These are phyloP conservation scores for Aspergillus hancockii DNA, from an alignment of 495 filamentous ascomycete species.

Conservation along the genomic window DNA sequence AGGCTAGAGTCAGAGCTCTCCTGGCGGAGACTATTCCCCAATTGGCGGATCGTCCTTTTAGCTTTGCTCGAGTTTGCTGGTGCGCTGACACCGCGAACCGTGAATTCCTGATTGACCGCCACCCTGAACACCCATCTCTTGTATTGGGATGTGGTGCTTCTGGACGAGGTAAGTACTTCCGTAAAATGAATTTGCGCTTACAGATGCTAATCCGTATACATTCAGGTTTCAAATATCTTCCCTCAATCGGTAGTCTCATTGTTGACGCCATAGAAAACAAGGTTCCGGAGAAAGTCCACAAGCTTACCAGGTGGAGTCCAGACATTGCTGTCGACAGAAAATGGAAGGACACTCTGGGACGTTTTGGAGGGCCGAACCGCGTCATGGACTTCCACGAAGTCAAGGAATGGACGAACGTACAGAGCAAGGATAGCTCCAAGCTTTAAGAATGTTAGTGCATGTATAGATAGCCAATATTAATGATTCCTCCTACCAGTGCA, in stretches of 20 bases:
- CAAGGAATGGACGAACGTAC: conserved; percentile 25
- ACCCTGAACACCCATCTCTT: conserved; percentile 34
- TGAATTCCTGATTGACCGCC: conserved; percentile 42
- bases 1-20: conserved; percentile 38
- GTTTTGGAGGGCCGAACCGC: conserved; percentile 36
- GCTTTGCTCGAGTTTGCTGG: conserved; percentile 50
- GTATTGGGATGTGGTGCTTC: conserved; percentile 44
- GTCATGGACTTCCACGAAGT: conserved; percentile 45
- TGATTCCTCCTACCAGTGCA: too few species aligned
- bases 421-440: conserved; percentile 20
- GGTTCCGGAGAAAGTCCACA: conserved; percentile 28
- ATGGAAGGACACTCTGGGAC: conserved; percentile 41
- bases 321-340: conserved; percentile 37
- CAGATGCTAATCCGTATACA: background rate
- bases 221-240: conserved; percentile 40
- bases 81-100: conserved; percentile 51
- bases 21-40: conserved; percentile 47
- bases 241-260: conserved; percentile 37
- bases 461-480: conserved; percentile 4
- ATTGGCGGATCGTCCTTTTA: conserved; percentile 40
- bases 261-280: conserved; percentile 37
- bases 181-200: background rate
- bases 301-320: conserved; percentile 42
- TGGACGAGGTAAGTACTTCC: conserved; percentile 23
- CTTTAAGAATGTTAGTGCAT: conserved; percentile 9